These are phyloP conservation scores for rapeseed (Brassica napus) DNA, from an alignment of 345 rosid species.

Conservation along the genomic window Da-Ae NC_063440.1:20241001-20241500, in stretches of 20 bases:
- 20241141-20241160: not conserved
- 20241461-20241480: not conserved
- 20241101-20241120: constrained; percentile 76
- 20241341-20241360: constrained; percentile 6
- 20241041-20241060: constrained; percentile 56
- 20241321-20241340: not conserved
- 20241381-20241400: constrained; percentile 58
- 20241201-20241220: constrained; percentile 17
- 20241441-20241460: constrained; percentile 75
- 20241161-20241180: constrained; percentile 12
- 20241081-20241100: constrained; percentile 79
- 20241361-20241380: constrained; percentile 32
- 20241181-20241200: constrained; percentile 19
- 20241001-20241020: not conserved
- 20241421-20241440: constrained; percentile 68
- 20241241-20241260: constrained; percentile 3
- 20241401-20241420: constrained; percentile 74
- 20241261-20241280: constrained; percentile 10
- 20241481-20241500: not conserved
- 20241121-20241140: constrained; percentile 56
- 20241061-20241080: constrained; percentile 97
- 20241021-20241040: not conserved
- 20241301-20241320: constrained; percentile 1
- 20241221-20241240: constrained; percentile 5
- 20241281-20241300: not conserved